Base-by-base conservation (phyloP, 169 alveolate species). In the Plasmodium vinckei region DNA sequence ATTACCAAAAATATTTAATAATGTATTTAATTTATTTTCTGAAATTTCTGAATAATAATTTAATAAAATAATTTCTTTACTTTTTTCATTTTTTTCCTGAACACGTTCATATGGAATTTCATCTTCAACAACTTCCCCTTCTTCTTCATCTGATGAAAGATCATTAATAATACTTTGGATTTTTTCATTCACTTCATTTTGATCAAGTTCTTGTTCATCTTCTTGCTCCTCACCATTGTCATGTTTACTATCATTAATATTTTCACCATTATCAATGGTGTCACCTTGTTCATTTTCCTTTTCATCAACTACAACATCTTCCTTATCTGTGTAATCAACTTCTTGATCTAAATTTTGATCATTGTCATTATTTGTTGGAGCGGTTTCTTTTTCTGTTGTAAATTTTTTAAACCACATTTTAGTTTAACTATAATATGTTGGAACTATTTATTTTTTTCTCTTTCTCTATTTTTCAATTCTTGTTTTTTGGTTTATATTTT, bases 51-150 rank as follows among this genome's bases (percentile, higher is more conserved):
- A 13, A 44, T 77, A 77, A 12, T 63, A 57, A 33, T 77, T 77
- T 33, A 77, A 56, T 33, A 77, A 56, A 64, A 77, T 51, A 7
- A 77, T 57, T 64, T 77, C 88, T 33, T 77, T 77, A 57, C 42
- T 47, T 63, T 63, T 17, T 13, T 77, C 69, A 51, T 51, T 77
- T 7, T 61, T 77, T 51, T 65, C 73, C 33, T 77, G 57, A n/a
- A 77, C 73, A 21, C 88, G 72, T 63, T 77, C 88, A 57, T 77
- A 77, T 0, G 88, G 88, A 12, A 77, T 77, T 77, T 77, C 88
- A 56, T 77, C 88, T 51, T 77, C 88, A 25, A 77, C 77, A 7
- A 77, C 88, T 64, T 77, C 88, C 27, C 88, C 88, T 64, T 77
- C 88, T 64, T 77, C 88, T 42, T 77, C 88, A 51, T 77, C 88